A percentile compares a stretch with the other conserved stretches of the same genome.
These are phyloP conservation scores for Myxozyma geophila DNA, from an alignment of 805 yeast species.

Conservation along the genomic window DNA sequence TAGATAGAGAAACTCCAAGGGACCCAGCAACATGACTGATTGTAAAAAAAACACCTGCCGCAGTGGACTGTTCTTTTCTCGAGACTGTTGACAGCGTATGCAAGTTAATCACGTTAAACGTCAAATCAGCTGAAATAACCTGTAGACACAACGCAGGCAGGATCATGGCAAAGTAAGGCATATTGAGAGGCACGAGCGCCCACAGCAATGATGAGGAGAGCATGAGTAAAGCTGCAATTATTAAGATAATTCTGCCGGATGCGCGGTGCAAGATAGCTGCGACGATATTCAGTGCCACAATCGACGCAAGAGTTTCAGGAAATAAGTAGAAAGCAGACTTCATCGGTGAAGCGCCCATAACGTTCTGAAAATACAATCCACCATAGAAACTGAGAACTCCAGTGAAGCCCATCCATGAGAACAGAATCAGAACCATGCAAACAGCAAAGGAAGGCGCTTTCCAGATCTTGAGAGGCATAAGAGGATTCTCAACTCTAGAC, in stretches of 20 bases:
- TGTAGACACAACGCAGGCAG: conserved; percentile 51
- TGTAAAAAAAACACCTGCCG: conserved; percentile 57
- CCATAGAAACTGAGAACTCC: conserved; percentile 51
- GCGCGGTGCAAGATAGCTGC: conserved; percentile 55
- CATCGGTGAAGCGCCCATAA: conserved; percentile 48
- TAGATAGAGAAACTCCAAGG: conserved; percentile 51
- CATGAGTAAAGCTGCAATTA: conserved; percentile 48
- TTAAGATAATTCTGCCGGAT: conserved; percentile 49
- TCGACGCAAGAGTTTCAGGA: conserved; percentile 53
- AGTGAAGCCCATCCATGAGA: conserved; percentile 52
- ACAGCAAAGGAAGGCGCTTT: conserved; percentile 48
- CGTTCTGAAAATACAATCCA: conserved; percentile 51
- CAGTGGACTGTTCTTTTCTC: conserved; percentile 50
- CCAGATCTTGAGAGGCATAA: conserved; percentile 55
- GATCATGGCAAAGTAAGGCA: conserved; percentile 53
- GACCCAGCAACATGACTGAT: conserved; percentile 50
- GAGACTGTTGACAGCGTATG: conserved; percentile 51
- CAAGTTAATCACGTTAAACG: conserved; percentile 54
- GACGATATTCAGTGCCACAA: conserved; percentile 49
- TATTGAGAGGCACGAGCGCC: conserved; percentile 48
- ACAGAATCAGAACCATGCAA: conserved; percentile 47
- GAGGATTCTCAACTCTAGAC: conserved; percentile 50
- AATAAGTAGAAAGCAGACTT: conserved; percentile 52
- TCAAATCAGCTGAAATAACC: conserved; percentile 55
- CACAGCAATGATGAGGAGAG: conserved; percentile 49